Evolutionary conservation across 495 filamentous ascomycete species (phyloP), one percentile per base, ranked within the genome.

Genomic region (Patellaria atrata): DNA sequence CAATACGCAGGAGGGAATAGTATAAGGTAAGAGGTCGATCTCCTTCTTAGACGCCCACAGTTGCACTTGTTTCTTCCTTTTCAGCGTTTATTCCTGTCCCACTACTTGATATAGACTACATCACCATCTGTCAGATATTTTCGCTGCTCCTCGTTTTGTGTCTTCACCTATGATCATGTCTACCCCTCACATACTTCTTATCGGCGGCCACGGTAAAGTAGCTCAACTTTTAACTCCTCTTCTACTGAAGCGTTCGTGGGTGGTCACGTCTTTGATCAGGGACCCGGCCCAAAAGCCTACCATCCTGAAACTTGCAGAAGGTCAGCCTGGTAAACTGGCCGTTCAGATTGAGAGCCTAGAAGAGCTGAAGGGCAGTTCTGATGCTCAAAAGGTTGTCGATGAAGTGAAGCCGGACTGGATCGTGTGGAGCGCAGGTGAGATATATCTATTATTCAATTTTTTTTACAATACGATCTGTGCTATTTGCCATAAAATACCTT

Each of bases 171-270:
- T n/a, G n/a, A n/a, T n/a, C n/a, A n/a, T n/a, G n/a, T n/a, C n/a
- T n/a, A n/a, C n/a, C n/a, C 7, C 39, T 17, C 33, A 43, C 57
- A 70, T 83, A 35, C 70, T 84, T 30, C 58, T 89, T 25, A 73
- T 91, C 25, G 82, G 82, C 41, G 81, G 80, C 45, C 80, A 82
- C 61, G 82, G 82, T 57, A 83, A 82, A 54, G 55, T 89, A 30
- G 70, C 79, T 38, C 70, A 77, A 24, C 62, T 78, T n/a, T 63
- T 87, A 8, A 89, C 81, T n/a, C 73, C 72, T 1, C 63, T 82
- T 35, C 71, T 87, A 23, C 65, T 85, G 36, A 66, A 71, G 27
- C 68, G 72, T 40, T 70, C 69, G 40, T 85, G 82, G 73, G 67
- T 65, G 40, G 71, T 92, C 16, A 83, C 76, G 36, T 80, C 74